Evolutionary conservation across 257 asterid species (phyloP), one percentile per base, ranked within the genome.

Genomic region (Henckelia pumila): DNA sequence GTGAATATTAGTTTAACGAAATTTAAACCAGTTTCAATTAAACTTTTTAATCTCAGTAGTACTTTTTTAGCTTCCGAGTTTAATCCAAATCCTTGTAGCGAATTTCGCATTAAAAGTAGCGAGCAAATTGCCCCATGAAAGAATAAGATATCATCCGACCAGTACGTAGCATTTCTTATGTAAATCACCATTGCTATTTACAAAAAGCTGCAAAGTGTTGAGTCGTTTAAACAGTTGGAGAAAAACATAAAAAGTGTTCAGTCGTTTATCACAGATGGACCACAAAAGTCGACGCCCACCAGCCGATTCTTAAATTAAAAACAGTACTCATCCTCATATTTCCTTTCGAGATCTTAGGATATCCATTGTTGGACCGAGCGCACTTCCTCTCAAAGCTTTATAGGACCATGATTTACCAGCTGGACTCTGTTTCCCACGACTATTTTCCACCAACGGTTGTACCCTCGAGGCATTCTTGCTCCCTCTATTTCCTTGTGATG

Each of bases 301-400:
- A n/a, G 59, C 19, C 21, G 17, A 63, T 35, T 3, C 63, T 26
- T 26, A 58, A 58, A 47, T 35, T 30, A 64, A 47, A 49, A 61
- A 44, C 30, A 47, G 55, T 49, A 64, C 30, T 67, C 40, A 17
- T 19, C 37, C 61, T 76, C 78, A 82, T 23, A 75, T 55, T 33
- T 83, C 76, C 59, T 79, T 83, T 17, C 21, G 7, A 37, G 95
- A 84, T 74, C 96, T 87, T 59, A 92, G 76, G 40, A 82, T 63
- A 61, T 95, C 85, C 86, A 91, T 84, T 26, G 93, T 88, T 6
- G 95, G 87, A 62, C 91, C 95, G 24, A 85, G 85, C 0, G 86
- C 91, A 67, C 87, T 78, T 74, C 91, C 88, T 77, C 88, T 80
- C 23, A 85, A 71, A 59, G 88, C 80, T 80, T 77, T 82, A 71